Percentiles rank a stretch among this genome's conserved stretches.
Evolutionary conservation across 225 moss, liverwort and hornwort genomes (phyloP).

Genomic region (Physcomitrellopsis africana): DNA sequence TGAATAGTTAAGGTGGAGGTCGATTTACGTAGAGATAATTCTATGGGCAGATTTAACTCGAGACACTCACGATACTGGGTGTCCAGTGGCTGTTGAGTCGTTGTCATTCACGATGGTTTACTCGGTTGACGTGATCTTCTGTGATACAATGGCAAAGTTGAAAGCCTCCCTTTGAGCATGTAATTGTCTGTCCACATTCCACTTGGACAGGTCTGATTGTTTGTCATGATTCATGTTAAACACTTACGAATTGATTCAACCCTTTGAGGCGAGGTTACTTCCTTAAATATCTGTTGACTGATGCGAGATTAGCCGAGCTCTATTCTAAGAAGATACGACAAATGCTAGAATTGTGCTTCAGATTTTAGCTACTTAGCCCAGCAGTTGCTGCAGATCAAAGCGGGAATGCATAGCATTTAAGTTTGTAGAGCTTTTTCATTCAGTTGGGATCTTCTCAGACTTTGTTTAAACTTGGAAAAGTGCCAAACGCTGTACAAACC

Average conservation of each 20-base stretch:
- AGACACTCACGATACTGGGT: slow-evolving; percentile 11
- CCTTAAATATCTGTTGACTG: not conserved
- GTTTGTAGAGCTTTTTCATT: no score
- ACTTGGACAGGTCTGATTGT: slow-evolving; percentile 15
- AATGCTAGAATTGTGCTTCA: no score
- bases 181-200: slow-evolving; percentile 17
- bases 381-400: no score
- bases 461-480: no score
- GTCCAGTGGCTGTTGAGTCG: slow-evolving; percentile 9
- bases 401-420: no score
- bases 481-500: no score
- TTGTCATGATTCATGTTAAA: slow-evolving; percentile 18
- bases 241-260: not conserved
- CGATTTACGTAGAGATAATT: slow-evolving; percentile 21
- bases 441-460: no score
- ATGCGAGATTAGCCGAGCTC: slow-evolving; percentile 6
- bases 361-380: no score
- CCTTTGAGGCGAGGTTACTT: not conserved
- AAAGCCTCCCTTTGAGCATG: slow-evolving; percentile 17
- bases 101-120: slow-evolving; percentile 24
- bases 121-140: slow-evolving; percentile 15
- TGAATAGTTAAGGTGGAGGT: slow-evolving; percentile 7
- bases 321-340: no score
- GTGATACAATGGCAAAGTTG: slow-evolving; percentile 26
- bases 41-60: slow-evolving; percentile 27